phyloP scores from a whole-genome alignment of 768 basidiomycete species.

The Cubamyces lactineus region DNA sequence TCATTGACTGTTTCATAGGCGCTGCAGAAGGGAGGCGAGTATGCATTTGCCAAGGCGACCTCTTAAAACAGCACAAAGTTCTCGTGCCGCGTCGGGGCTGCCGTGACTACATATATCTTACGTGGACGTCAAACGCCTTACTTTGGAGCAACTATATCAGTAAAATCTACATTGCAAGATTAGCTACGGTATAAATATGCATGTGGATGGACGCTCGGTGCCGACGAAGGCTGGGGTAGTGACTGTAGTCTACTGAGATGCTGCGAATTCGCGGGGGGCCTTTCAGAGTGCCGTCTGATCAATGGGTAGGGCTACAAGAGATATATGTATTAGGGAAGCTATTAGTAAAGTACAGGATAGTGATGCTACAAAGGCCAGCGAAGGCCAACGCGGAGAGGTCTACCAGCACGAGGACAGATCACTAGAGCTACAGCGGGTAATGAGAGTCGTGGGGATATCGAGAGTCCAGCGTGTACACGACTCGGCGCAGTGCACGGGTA shows the following conservation, averaged over 20 bases:
- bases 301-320: conserved; percentile 2
- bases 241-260: no score
- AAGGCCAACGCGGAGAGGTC: conserved; percentile 3
- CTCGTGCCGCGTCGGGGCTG: no score
- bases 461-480: conserved; percentile 1
- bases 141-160: no score
- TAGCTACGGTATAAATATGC: no score
- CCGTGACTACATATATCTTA: no score
- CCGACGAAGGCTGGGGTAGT: no score
- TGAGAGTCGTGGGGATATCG: neutral
- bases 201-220: no score
- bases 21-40: conserved; percentile 38
- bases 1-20: conserved; percentile 12
- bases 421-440: conserved; percentile 27
- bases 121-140: no score
- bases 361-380: conserved; percentile 13
- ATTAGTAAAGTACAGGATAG: neutral
- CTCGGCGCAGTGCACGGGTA: conserved; percentile 6
- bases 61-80: neutral
- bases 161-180: no score
- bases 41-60: conserved; percentile 29
- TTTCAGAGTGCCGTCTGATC: neutral
- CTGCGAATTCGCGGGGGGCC: neutral
- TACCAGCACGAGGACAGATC: conserved; percentile 2
- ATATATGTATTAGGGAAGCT: neutral